Base-by-base conservation (phyloP, 441 rosid species). In the Populus hybrid region DNA sequence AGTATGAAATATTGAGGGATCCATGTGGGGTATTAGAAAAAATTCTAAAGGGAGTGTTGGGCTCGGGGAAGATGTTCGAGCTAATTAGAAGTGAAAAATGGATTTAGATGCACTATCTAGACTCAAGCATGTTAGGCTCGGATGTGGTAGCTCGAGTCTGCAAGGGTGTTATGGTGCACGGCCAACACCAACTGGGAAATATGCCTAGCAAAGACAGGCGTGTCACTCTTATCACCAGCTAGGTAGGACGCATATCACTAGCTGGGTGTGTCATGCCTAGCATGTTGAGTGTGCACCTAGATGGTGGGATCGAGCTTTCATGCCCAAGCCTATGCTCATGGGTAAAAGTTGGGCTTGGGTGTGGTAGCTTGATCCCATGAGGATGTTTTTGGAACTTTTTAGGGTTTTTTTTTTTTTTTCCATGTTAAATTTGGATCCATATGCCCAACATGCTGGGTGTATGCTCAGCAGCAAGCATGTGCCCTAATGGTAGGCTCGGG, bases 91-190 rank as follows among this genome's bases (percentile, higher is more conserved):
- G 6, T 46, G 19, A 46, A 46, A 38, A 46, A 46, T 46, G 0
- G 2, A 14, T 46, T 14, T 0, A 14, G 1, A 2, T 46, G 57
- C 0, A 0, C 0, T 14, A 0, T 1, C 19, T 46, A 0, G 19
- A 46, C 6, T 14, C 6, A 46, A 46, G 0, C 57, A 46, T 0
- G 19, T 46, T 46, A 0, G 57, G 57, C 57, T 12, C 7, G 6
- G 2, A 38, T 0, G 1, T 9, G 46, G 3, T 38, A 38, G 12
- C 12, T 38, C 1, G 4, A 38, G 46, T 38, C 46, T 0, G 0
- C 4, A 38, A 38, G 46, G 46, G 46, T 38, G 46, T 0, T 38
- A 38, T 38, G 46, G 12, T 38, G 12, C 46, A 38, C 4, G 12
- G 2, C 32, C 46, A 38, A 38, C 12, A 38, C 12, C 12, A 38